These are phyloP conservation scores for Lentinula lateritia DNA, from an alignment of 768 basidiomycete species.

Conservation along the genomic window DNA sequence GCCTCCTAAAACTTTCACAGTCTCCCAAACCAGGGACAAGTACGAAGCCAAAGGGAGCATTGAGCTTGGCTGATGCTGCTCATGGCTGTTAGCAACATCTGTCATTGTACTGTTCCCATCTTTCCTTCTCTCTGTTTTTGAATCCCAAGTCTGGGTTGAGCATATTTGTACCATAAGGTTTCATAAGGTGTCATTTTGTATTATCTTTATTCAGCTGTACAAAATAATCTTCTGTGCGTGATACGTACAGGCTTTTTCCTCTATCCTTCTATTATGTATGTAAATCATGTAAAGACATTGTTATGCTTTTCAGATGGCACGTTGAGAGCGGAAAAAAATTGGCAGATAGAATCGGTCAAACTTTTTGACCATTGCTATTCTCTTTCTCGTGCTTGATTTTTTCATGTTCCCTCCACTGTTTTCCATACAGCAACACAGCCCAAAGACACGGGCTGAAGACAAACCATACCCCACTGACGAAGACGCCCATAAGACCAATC, in stretches of 20 bases:
- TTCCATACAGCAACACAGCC: neutral
- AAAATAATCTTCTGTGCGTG: too few species aligned
- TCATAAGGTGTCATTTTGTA: neutral
- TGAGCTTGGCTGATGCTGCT: slow-evolving; percentile 1
- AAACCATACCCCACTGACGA: neutral
- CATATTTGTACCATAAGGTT: neutral
- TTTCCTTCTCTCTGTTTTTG: neutral
- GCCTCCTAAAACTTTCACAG: slow-evolving; percentile 30
- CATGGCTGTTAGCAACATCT: neutral
- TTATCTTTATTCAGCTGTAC: too few species aligned
- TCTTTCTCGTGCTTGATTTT: neutral
- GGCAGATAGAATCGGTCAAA: neutral
- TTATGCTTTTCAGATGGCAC: neutral
- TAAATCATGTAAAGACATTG: neutral
- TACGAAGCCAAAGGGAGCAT: slow-evolving; percentile 1
- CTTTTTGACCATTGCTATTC: neutral
- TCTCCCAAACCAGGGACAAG: slow-evolving; percentile 4
- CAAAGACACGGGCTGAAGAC: neutral
- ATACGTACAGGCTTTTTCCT: too few species aligned
- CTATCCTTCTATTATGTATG: neutral
- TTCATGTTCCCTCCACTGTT: neutral
- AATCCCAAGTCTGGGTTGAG: neutral
- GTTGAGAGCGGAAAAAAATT: too few species aligned
- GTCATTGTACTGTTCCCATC: neutral
- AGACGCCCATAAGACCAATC: neutral